Percentiles rank a stretch among this genome's conserved stretches.
Evolutionary conservation across 1,284 basidiomycete species (phyloP).

Genomic region (Exobasidium rhododendri): DNA sequence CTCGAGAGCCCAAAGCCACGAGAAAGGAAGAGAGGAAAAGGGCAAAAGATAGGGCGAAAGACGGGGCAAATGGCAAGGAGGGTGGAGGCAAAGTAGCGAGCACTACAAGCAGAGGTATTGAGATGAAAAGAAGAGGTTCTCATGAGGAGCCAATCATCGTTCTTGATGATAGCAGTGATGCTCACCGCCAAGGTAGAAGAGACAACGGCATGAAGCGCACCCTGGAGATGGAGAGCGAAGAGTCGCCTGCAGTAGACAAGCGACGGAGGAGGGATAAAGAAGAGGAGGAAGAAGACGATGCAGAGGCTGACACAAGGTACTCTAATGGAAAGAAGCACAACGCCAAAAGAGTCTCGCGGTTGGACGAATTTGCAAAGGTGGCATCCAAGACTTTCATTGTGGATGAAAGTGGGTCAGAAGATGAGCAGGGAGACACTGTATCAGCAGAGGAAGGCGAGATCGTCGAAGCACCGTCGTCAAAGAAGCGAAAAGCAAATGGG

Average conservation of each 20-base stretch:
- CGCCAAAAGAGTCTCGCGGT: not conserved
- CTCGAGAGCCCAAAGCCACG: not conserved
- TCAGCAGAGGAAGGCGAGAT: not conserved
- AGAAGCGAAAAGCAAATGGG: not conserved
- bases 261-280: not conserved
- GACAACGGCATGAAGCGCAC: not conserved
- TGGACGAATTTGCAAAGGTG: constrained; percentile 6
- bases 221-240: not conserved
- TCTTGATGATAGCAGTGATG: not conserved
- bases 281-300: constrained; percentile 8
- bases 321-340: not conserved
- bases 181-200: not conserved
- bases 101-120: not conserved
- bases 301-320: constrained; percentile 13
- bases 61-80: not conserved
- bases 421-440: not conserved
- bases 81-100: not conserved
- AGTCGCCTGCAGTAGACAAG: not conserved
- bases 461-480: not conserved
- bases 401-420: constrained; percentile 3
- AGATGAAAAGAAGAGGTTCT: not conserved
- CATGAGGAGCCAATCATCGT: not conserved
- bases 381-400: not conserved
- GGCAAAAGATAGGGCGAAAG: not conserved
- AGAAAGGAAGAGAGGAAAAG: not conserved